Percentiles rank a stretch among this genome's conserved stretches.
Evolutionary conservation across 2,329 filamentous ascomycete species (phyloP).

Genomic region (Talaromyces sp.): DNA sequence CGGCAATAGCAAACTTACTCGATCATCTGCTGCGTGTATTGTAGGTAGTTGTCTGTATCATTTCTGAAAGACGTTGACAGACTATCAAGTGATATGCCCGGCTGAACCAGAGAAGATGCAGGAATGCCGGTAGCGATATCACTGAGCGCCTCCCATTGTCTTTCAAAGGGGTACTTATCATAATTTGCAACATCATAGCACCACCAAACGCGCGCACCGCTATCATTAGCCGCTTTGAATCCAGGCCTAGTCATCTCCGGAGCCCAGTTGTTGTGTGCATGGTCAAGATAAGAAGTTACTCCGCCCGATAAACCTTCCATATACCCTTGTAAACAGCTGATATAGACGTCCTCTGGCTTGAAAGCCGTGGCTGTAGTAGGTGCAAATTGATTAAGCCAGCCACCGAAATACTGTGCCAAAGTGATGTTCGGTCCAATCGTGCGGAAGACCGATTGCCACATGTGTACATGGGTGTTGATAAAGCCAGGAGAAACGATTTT

Average conservation of each 20-base stretch:
- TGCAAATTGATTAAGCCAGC: conserved; percentile 23
- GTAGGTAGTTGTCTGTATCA: background rate
- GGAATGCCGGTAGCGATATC: background rate
- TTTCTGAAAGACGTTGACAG: conserved; percentile 11
- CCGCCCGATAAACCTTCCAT: conserved; percentile 50
- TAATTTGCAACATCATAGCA: conserved; percentile 22
- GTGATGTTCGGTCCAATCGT: conserved; percentile 50
- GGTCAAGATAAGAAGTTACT: conserved; percentile 50
- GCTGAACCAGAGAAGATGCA: background rate
- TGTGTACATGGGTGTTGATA: conserved; percentile 52
- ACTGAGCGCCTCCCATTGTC: background rate
- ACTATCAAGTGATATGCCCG: conserved; percentile 30
- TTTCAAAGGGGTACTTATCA: background rate
- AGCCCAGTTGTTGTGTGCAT: conserved; percentile 45
- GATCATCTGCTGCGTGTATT: background rate
- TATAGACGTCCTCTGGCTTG: conserved; percentile 43
- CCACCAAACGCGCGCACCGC: conserved; percentile 47
- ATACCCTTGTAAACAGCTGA: conserved; percentile 43
- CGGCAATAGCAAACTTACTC: background rate
- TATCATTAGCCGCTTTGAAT: conserved; percentile 44
- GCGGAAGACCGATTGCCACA: conserved; percentile 53
- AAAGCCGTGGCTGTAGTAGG: background rate
- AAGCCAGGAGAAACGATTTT: conserved; percentile 42
- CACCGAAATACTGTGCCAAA: conserved; percentile 44
- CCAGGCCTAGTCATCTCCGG: conserved; percentile 35